These are phyloP conservation scores for Geotrichum australiense DNA, from an alignment of 1,139 yeast species.

Conservation along the genomic window DNA sequence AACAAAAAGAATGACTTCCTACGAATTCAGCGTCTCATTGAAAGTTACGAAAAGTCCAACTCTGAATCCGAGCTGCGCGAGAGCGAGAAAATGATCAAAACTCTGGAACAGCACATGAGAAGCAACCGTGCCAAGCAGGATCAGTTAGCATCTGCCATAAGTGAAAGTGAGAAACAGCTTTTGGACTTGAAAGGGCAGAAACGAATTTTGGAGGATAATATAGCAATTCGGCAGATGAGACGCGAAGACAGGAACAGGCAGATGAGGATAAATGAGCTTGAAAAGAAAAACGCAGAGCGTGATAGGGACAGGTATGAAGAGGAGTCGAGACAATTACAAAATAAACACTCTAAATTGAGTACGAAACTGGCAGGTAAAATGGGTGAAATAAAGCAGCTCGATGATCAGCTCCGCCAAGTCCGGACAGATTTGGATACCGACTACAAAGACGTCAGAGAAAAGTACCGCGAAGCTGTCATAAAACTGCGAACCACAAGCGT, in stretches of 20 bases:
- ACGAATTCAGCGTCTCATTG: constrained; percentile 15
- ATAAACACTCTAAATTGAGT: constrained; percentile 49
- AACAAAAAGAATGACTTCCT: constrained; percentile 19
- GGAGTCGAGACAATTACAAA: constrained; percentile 50
- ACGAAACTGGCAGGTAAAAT: constrained; percentile 67
- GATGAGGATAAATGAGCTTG: constrained; percentile 37
- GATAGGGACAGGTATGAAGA: constrained; percentile 59
- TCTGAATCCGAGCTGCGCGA: constrained; percentile 15
- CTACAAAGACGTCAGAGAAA: constrained; percentile 56
- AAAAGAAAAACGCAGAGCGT: constrained; percentile 56
- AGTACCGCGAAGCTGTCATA: constrained; percentile 66
- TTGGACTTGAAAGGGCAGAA: constrained; percentile 47
- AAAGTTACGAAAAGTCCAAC: constrained; percentile 18
- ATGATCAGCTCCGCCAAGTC: constrained; percentile 57
- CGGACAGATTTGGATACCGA: constrained; percentile 58
- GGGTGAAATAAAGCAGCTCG: constrained; percentile 82
- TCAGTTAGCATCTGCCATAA: constrained; percentile 20
- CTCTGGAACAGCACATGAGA: constrained; percentile 12
- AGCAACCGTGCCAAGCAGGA: constrained; percentile 22
- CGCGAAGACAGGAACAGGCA: constrained; percentile 28
- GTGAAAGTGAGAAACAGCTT: constrained; percentile 35
- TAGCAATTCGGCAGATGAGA: constrained; percentile 44
- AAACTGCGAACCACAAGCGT: constrained; percentile 68
- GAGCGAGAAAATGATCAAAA: constrained; percentile 19
- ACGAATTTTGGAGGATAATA: constrained; percentile 48